phyloP scores from a whole-genome alignment of 805 yeast species.

The Saccharomycopsis sp. region DNA sequence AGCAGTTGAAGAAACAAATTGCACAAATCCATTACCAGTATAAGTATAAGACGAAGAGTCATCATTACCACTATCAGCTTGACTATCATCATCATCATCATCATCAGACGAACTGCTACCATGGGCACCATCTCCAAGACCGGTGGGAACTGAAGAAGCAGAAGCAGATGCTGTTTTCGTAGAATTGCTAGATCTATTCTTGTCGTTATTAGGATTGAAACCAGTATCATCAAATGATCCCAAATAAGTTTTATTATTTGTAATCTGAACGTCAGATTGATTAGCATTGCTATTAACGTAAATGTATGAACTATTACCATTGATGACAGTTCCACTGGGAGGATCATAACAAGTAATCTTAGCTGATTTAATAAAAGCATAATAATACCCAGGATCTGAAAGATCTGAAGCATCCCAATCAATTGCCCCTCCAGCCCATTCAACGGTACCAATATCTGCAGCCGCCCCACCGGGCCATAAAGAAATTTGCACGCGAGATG shows the following conservation, averaged over 20 bases:
- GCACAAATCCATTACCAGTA: slow-evolving; percentile 11
- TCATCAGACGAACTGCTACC: slow-evolving; percentile 5
- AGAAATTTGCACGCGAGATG: slow-evolving; percentile 61
- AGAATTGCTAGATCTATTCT: not conserved
- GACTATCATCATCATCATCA: slow-evolving; percentile 2
- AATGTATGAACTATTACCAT: slow-evolving; percentile 41
- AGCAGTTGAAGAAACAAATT: slow-evolving; percentile 7
- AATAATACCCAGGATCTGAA: slow-evolving; percentile 69
- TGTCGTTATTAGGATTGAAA: slow-evolving; percentile 39
- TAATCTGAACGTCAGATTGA: slow-evolving; percentile 44
- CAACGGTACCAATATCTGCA: slow-evolving; percentile 53
- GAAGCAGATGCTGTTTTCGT: not conserved
- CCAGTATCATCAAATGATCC: slow-evolving; percentile 60
- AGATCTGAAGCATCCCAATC: slow-evolving; percentile 77
- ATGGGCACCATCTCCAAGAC: not conserved
- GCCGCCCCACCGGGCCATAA: slow-evolving; percentile 70
- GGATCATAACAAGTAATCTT: slow-evolving; percentile 62
- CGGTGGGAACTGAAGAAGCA: not conserved
- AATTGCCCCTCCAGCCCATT: slow-evolving; percentile 83
- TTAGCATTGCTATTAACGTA: slow-evolving; percentile 41
- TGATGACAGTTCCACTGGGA: slow-evolving; percentile 40
- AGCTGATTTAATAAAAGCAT: slow-evolving; percentile 50
- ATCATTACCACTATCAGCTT: not conserved
- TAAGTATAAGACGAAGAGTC: slow-evolving; percentile 1
- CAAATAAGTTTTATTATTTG: slow-evolving; percentile 51